phyloP scores from a whole-genome alignment of 371 early-diverging fungal genomes.

The Blakeslea trispora region DNA sequence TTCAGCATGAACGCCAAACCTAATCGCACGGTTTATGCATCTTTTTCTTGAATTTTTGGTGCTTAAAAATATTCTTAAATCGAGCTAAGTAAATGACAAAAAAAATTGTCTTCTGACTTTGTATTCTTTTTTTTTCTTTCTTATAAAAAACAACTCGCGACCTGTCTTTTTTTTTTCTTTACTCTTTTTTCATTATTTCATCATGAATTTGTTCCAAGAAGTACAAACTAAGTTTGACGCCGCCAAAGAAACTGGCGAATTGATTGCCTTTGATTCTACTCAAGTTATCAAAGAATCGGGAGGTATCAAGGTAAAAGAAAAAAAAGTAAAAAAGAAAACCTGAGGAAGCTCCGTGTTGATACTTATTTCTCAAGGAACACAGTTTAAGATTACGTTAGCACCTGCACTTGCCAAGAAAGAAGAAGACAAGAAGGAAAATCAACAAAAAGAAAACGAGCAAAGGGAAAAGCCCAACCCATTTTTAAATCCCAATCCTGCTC shows the following conservation, averaged over 20 bases:
- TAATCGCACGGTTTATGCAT: too few relatives aligned
- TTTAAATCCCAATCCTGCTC: slow-evolving; percentile 61
- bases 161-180: too few relatives aligned
- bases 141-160: too few relatives aligned
- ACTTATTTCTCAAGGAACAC: neutral
- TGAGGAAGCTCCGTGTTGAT: neutral
- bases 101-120: too few relatives aligned
- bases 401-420: slow-evolving; percentile 26
- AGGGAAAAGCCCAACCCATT: slow-evolving; percentile 63
- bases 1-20: too few relatives aligned
- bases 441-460: slow-evolving; percentile 21
- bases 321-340: neutral
- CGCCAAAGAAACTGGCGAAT: slow-evolving; percentile 30
- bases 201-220: slow-evolving; percentile 6
- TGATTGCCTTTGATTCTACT: slow-evolving; percentile 32
- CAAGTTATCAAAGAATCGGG: slow-evolving; percentile 14
- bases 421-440: slow-evolving; percentile 3
- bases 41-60: too few relatives aligned
- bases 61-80: too few relatives aligned
- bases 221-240: slow-evolving; percentile 32
- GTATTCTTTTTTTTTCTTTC: too few relatives aligned
- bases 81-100: too few relatives aligned
- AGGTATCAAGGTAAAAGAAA: slow-evolving; percentile 33
- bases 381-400: slow-evolving; percentile 23
- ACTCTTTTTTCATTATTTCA: too few relatives aligned